A percentile compares a stretch with the other conserved stretches of the same genome.
Evolutionary conservation across 768 basidiomycete genomes (phyloP).

Genomic region (Trametes coccinea): DNA sequence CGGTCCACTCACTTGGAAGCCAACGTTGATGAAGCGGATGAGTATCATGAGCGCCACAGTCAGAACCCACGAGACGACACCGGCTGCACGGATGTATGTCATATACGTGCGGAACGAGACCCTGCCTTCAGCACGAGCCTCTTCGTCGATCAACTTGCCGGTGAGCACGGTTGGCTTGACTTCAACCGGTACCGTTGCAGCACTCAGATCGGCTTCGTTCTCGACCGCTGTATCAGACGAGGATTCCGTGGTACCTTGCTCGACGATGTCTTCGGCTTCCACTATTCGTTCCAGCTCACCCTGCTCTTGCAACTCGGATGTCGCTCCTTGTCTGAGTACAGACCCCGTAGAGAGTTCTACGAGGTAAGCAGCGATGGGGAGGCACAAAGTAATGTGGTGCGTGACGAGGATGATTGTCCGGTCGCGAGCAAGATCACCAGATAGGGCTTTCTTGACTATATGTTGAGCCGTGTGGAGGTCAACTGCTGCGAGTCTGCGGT

Average conservation of each 20-base stretch:
- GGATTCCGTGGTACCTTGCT: conserved; percentile 16
- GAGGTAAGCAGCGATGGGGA: conserved; percentile 67
- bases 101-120: conserved; percentile 60
- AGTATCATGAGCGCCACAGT: conserved; percentile 53
- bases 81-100: conserved; percentile 65
- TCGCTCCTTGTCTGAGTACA: conserved; percentile 51
- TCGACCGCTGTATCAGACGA: conserved; percentile 23
- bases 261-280: conserved; percentile 33
- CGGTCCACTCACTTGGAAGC: conserved; percentile 48
- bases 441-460: conserved; percentile 63
- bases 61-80: conserved; percentile 53
- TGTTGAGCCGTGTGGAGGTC: conserved; percentile 79
- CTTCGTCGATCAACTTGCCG: conserved; percentile 57
- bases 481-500: conserved; percentile 59
- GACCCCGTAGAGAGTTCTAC: conserved; percentile 57
- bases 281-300: conserved; percentile 48
- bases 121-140: conserved; percentile 65
- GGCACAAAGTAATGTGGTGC: conserved; percentile 74
- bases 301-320: conserved; percentile 45
- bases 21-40: conserved; percentile 56
- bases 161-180: conserved; percentile 33
- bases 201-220: conserved; percentile 38
- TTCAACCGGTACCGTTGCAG: not conserved
- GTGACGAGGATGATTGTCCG: conserved; percentile 83
- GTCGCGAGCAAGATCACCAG: conserved; percentile 57